Evolutionary conservation across 2,329 filamentous ascomycete species (phyloP), one percentile per base, ranked within the genome.

Genomic region (Colletotrichum horii): DNA sequence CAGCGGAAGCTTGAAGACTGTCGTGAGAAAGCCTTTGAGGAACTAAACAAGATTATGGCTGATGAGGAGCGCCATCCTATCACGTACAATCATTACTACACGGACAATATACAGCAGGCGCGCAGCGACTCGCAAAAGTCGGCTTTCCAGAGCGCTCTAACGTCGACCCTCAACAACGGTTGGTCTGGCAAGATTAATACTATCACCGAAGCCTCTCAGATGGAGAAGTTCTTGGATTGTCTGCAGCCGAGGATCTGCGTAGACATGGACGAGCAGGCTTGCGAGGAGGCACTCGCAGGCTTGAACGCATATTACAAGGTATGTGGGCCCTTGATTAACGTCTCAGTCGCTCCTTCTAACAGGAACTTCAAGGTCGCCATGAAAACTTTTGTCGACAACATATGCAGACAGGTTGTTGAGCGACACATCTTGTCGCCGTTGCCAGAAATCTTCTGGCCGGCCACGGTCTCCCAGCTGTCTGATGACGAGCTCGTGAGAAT

Each of bases 81-180:
- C 43, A 92, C 89, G 0, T 91, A 91, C 76, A 90, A 91, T 55
- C 81, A 87, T 19, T 82, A 88, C 43, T 89, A 88, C 30, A 83
- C 83, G 0, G 80, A 88, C 16, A 81, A 78, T 1, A 79, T 89
- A 1, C 81, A 85, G 34, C 78, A 80, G 1, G 70, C 80, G 30
- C 81, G 82, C 7, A n/a, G 3, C 19, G 43, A 67, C 19, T 52
- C 30, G 4, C 71, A 71, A 8, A 71, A 55, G 14, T 3, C 8
- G 0, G 26, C 28, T 1, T 6, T 71, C 8, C n/a, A 22, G 4
- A 26, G 30, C 30, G 72, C 62, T 11, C 6, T 75, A 2, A 48
- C 12, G 3, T 34, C 12, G 6, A 34, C 32, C 12, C 1, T 62
- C 2, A 9, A 19, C 19, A 15, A 22, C 1, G 16, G 9, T 2